phyloP scores from a whole-genome alignment of 768 basidiomycete genomes.

The Xerocomellus chrysenteron region DNA sequence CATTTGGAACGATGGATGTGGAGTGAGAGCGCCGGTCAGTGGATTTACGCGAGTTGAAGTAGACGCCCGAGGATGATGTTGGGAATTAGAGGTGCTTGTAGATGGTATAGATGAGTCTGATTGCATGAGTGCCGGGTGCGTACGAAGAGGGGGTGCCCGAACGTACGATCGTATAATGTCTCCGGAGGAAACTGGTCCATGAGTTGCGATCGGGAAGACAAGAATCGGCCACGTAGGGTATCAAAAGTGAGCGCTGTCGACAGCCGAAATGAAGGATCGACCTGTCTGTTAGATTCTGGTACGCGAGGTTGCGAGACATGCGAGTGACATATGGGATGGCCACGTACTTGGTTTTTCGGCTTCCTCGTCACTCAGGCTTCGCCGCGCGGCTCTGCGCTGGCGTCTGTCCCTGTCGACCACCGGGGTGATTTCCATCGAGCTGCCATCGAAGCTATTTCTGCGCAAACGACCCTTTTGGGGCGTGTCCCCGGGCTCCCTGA shows the following conservation, averaged over 20 bases:
- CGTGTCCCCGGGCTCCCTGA: conserved; percentile 63
- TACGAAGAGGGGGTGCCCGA: not conserved
- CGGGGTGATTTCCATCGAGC: conserved; percentile 59
- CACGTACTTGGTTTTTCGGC: conserved; percentile 53
- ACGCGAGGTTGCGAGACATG: conserved; percentile 3
- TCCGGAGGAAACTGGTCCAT: conserved; percentile 36
- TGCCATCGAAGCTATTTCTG: conserved; percentile 58
- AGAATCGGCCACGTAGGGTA: conserved; percentile 46
- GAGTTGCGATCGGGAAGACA: conserved; percentile 36
- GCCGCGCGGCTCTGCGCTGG: conserved; percentile 50
- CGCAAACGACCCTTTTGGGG: conserved; percentile 53
- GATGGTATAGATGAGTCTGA: conserved; percentile 18
- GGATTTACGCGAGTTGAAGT: conserved; percentile 41
- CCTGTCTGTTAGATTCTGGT: conserved; percentile 26
- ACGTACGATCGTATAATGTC: conserved; percentile 38
- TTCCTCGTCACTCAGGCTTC: conserved; percentile 70
- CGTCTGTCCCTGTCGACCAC: conserved; percentile 41
- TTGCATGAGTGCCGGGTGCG: not conserved
- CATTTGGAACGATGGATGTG: conserved; percentile 52
- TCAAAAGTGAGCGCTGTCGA: conserved; percentile 49
- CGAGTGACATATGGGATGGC: conserved; percentile 5
- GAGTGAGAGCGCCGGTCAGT: conserved; percentile 55
- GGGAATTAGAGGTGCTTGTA: conserved; percentile 3
- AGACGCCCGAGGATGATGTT: conserved; percentile 21
- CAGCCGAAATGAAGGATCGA: conserved; percentile 39